Percentiles rank a stretch among this genome's conserved stretches.
Conservation (phyloP, 305 asterid species). For the Fraxinus sp. region DNA sequence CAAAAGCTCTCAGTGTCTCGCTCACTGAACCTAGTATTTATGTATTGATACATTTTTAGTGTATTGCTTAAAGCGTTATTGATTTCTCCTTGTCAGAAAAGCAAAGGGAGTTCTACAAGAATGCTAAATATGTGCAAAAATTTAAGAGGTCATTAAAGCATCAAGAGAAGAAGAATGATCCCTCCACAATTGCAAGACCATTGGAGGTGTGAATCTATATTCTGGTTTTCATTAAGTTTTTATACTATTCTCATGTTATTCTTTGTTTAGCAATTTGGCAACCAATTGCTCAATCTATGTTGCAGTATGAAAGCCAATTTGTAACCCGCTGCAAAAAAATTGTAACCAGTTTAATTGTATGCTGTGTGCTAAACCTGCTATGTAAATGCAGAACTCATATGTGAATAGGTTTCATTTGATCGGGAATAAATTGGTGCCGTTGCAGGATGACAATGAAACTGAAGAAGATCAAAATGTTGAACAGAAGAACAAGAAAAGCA, state of each 20-base stretch:
- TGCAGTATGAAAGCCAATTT: not conserved
- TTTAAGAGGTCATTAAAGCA: constrained; percentile 61
- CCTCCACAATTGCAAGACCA: constrained; percentile 26
- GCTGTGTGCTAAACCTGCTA: not conserved
- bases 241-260: not conserved
- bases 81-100: constrained; percentile 51
- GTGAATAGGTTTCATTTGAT: not conserved
- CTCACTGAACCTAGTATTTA: not conserved
- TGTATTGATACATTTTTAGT: not conserved
- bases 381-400: not conserved
- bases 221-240: not conserved
- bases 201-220: constrained; percentile 40
- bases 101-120: constrained; percentile 82
- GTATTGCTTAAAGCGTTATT: not conserved
- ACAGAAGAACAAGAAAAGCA: constrained; percentile 32
- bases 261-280: not conserved
- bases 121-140: constrained; percentile 66
- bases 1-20: not conserved
- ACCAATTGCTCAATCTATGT: not conserved
- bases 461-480: constrained; percentile 25
- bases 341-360: not conserved
- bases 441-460: constrained; percentile 39
- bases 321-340: not conserved
- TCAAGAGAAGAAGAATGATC: constrained; percentile 33
- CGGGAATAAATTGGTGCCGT: not conserved